These are phyloP conservation scores for Gastrolobium bilobum DNA, from an alignment of 306 rosid species.

Conservation along the genomic window DNA sequence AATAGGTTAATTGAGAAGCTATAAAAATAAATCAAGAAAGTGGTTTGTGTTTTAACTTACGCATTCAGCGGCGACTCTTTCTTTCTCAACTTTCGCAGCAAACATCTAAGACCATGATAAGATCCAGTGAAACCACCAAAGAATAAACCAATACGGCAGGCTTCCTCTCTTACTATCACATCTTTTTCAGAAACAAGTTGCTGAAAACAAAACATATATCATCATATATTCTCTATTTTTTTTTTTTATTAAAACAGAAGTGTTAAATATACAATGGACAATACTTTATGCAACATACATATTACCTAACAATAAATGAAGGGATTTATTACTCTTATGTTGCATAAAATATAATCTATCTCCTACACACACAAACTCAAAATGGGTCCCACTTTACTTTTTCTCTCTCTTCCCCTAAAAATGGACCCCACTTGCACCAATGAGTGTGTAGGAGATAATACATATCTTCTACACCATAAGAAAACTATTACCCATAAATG, in stretches of 20 bases:
- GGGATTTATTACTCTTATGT: no score
- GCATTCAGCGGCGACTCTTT: slow-evolving; percentile 81
- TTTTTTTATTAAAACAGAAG: slow-evolving; percentile 21
- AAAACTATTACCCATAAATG: no score
- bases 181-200: slow-evolving; percentile 98
- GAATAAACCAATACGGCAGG: slow-evolving; percentile 90
- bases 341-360: no score
- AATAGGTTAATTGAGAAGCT: slow-evolving; percentile 21
- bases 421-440: no score
- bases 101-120: slow-evolving; percentile 92
- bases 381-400: no score
- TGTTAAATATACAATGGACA: not conserved
- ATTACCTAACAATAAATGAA: slow-evolving; percentile 30
- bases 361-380: no score
- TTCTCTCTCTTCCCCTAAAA: no score
- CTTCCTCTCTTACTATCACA: slow-evolving; percentile 96
- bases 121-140: slow-evolving; percentile 98
- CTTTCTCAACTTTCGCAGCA: slow-evolving; percentile 84
- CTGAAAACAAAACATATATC: slow-evolving; percentile 57
- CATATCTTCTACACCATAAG: no score
- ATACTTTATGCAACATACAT: not conserved
- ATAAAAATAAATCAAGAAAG: slow-evolving; percentile 10
- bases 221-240: slow-evolving; percentile 36
- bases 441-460: no score
- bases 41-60: slow-evolving; percentile 63